phyloP scores from a whole-genome alignment of 1,139 yeast species.

The Pichia norvegensis region DNA sequence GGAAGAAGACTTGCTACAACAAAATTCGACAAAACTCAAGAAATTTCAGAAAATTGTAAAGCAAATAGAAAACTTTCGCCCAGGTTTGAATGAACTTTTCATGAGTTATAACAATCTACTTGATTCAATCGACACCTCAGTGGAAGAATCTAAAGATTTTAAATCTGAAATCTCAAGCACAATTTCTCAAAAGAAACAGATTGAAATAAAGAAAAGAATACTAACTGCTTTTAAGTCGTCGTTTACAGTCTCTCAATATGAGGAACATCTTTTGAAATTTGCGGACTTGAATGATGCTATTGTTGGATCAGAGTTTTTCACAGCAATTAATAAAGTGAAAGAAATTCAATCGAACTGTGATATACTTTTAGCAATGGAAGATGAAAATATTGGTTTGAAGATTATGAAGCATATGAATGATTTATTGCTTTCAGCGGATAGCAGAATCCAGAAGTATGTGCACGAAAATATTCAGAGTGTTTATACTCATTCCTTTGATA shows the following conservation, averaged over 20 bases:
- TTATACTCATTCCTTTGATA: conserved; percentile 16
- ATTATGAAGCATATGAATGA: conserved; percentile 56
- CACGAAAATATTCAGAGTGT: conserved; percentile 24
- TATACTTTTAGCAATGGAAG: conserved; percentile 57
- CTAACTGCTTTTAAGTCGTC: conserved; percentile 52
- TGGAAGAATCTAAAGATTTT: conserved; percentile 27
- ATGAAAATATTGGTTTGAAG: conserved; percentile 62
- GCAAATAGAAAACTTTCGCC: conserved; percentile 38
- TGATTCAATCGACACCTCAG: conserved; percentile 24
- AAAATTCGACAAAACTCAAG: conserved; percentile 50
- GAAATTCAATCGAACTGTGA: conserved; percentile 60
- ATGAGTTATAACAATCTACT: conserved; percentile 35
- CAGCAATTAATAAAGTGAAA: conserved; percentile 53
- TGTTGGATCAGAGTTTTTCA: conserved; percentile 54
- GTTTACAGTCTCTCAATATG: conserved; percentile 66
- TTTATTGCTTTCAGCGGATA: conserved; percentile 45
- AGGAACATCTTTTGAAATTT: conserved; percentile 41
- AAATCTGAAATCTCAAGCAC: conserved; percentile 30
- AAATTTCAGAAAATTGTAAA: conserved; percentile 54
- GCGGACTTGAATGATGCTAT: conserved; percentile 33
- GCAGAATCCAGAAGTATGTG: conserved; percentile 37
- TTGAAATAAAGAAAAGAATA: conserved; percentile 45
- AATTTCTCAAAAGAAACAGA: conserved; percentile 37
- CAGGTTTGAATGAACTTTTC: conserved; percentile 37
- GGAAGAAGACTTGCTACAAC: conserved; percentile 62